These are phyloP conservation scores for Soucietia sequanensis DNA, from an alignment of 805 yeast species.

Conservation along the genomic window DNA sequence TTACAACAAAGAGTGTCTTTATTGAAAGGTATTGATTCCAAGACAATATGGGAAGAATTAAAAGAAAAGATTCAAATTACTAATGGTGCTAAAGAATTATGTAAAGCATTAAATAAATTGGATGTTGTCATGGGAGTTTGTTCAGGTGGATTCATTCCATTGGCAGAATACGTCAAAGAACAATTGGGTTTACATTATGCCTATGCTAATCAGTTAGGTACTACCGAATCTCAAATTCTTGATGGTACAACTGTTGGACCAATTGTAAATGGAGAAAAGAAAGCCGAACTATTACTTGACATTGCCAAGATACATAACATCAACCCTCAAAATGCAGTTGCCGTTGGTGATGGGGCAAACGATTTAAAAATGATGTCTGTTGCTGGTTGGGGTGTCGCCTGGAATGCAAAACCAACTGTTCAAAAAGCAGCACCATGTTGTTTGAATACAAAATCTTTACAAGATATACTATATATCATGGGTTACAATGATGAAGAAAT, in stretches of 20 bases:
- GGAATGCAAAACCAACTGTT: constrained; percentile 96
- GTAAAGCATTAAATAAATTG: constrained; percentile 54
- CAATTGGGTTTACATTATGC: constrained; percentile 80
- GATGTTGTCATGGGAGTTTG: constrained; percentile 82
- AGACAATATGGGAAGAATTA: constrained; percentile 74
- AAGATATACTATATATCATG: constrained; percentile 75
- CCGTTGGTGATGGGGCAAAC: constrained; percentile 97
- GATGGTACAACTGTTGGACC: constrained; percentile 79
- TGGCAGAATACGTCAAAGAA: constrained; percentile 73
- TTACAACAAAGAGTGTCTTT: constrained; percentile 70
- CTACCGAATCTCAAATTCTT: constrained; percentile 47
- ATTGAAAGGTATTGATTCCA: constrained; percentile 77
- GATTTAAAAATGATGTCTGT: constrained; percentile 88
- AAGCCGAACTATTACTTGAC: constrained; percentile 68
- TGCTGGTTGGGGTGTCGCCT: constrained; percentile 94
- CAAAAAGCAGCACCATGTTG: constrained; percentile 80
- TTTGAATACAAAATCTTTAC: constrained; percentile 69
- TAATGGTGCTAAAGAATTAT: constrained; percentile 79
- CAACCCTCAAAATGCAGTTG: constrained; percentile 57
- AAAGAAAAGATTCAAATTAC: constrained; percentile 70
- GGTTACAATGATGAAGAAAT: constrained; percentile 68
- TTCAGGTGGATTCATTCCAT: constrained; percentile 91
- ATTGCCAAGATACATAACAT: constrained; percentile 57
- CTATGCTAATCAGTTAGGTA: constrained; percentile 69
- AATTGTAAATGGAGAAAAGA: constrained; percentile 81